Conservation (phyloP, 306 rosid genomes). For the Oemleria cerasiformis region DNA sequence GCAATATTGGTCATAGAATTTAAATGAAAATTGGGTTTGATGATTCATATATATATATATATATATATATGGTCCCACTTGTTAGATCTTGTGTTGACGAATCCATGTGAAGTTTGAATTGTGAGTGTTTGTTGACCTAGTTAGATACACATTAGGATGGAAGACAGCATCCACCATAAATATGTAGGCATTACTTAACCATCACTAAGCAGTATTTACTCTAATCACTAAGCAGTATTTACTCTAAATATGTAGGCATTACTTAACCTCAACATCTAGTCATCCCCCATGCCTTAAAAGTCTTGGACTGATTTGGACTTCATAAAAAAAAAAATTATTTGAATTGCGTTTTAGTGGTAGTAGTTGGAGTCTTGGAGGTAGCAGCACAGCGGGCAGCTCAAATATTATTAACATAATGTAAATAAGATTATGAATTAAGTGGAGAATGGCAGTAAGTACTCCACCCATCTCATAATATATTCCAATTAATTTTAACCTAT, state of each 20-base stretch:
- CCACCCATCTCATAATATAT: neutral
- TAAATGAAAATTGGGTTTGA: too few relatives aligned
- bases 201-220: slow-evolving; percentile 1
- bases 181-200: neutral
- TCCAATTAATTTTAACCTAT: too few relatives aligned
- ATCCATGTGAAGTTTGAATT: slow-evolving; percentile 33
- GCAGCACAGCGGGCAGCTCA: slow-evolving; percentile 3
- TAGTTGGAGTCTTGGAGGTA: neutral
- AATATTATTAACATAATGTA: neutral
- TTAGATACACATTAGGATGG: neutral
- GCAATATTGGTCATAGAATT: too few relatives aligned
- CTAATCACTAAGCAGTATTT: slow-evolving; percentile 25
- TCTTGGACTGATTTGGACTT: neutral
- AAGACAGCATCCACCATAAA: slow-evolving; percentile 31
- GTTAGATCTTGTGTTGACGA: slow-evolving; percentile 39
- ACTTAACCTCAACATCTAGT: neutral
- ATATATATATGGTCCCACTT: slow-evolving; percentile 25
- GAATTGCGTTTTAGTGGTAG: neutral
- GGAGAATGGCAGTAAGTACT: neutral
- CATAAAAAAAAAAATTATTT: neutral
- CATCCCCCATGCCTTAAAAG: slow-evolving; percentile 8
- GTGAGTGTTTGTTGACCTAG: slow-evolving; percentile 33
- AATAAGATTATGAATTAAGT: too few relatives aligned
- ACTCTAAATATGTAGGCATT: slow-evolving; percentile 12
- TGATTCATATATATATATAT: neutral